These are phyloP conservation scores for Botrytis byssoidea DNA, from an alignment of 2,329 filamentous ascomycete genomes.

Conservation along the genomic window DNA sequence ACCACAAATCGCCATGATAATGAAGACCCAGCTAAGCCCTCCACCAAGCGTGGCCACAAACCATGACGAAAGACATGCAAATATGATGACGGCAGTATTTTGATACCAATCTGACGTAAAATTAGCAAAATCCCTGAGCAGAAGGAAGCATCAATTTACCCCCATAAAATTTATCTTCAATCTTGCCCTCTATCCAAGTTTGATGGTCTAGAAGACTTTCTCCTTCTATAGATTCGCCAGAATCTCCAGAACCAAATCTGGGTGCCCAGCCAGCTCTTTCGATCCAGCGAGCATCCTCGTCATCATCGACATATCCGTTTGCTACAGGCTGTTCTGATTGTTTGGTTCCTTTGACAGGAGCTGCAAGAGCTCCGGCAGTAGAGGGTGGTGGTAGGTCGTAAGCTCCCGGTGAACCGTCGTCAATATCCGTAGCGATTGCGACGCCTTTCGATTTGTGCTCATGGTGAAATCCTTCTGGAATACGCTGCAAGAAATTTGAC, in stretches of 20 bases:
- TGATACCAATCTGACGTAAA: constrained; percentile 85
- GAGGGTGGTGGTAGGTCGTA: constrained; percentile 77
- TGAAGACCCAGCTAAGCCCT: constrained; percentile 87
- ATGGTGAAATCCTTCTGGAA: constrained; percentile 64
- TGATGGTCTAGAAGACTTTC: constrained; percentile 81
- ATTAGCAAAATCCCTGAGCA: constrained; percentile 23
- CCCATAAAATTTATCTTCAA: constrained; percentile 89
- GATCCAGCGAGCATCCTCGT: constrained; percentile 51
- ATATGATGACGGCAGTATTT: constrained; percentile 90
- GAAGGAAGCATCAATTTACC: constrained; percentile 48
- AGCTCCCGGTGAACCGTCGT: constrained; percentile 64
- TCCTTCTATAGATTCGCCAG: constrained; percentile 47
- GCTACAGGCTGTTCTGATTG: constrained; percentile 48
- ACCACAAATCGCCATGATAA: constrained; percentile 87
- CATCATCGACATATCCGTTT: constrained; percentile 46
- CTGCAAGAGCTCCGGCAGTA: constrained; percentile 65
- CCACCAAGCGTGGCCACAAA: constrained; percentile 85
- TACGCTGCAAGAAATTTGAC: constrained; percentile 46
- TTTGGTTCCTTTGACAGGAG: constrained; percentile 47
- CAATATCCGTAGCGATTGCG: constrained; percentile 75
- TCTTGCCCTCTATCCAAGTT: constrained; percentile 77
- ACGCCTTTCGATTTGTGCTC: constrained; percentile 61
- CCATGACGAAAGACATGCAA: constrained; percentile 90
- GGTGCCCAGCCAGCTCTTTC: constrained; percentile 82
- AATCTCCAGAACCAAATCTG: constrained; percentile 69